A percentile compares a stretch with the other conserved stretches of the same genome.
These are phyloP conservation scores for Solanum sitiens DNA, from an alignment of 257 asterid species.

Conservation along the genomic window DNA sequence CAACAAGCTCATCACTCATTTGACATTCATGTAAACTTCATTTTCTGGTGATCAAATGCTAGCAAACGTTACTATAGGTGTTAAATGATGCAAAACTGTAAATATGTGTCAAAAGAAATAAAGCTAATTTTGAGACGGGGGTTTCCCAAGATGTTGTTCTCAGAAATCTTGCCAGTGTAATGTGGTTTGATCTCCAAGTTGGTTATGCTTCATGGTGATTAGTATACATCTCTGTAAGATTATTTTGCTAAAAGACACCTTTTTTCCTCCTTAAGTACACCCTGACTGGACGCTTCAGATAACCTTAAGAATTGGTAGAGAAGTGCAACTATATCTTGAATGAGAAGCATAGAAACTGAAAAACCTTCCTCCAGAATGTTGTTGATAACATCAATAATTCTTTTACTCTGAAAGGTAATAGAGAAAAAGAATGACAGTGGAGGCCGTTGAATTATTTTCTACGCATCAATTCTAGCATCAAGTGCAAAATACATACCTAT, in stretches of 20 bases:
- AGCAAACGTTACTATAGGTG: background rate
- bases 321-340: background rate
- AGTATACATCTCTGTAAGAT: background rate
- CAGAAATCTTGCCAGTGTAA: background rate
- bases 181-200: background rate
- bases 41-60: background rate
- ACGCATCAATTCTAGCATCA: background rate
- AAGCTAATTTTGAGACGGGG: background rate
- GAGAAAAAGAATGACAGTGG: background rate
- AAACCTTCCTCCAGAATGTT: background rate
- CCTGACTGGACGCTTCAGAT: background rate
- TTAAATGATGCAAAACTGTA: background rate
- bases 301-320: background rate
- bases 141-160: background rate
- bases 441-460: background rate
- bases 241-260: background rate
- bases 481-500: background rate
- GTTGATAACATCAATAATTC: background rate
- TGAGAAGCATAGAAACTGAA: background rate
- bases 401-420: background rate
- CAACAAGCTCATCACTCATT: background rate
- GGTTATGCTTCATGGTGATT: background rate
- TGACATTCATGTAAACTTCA: background rate
- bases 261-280: background rate
- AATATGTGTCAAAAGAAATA: background rate